Conservation (phyloP, 306 rosid species). For the Fagus sylvatica region DNA sequence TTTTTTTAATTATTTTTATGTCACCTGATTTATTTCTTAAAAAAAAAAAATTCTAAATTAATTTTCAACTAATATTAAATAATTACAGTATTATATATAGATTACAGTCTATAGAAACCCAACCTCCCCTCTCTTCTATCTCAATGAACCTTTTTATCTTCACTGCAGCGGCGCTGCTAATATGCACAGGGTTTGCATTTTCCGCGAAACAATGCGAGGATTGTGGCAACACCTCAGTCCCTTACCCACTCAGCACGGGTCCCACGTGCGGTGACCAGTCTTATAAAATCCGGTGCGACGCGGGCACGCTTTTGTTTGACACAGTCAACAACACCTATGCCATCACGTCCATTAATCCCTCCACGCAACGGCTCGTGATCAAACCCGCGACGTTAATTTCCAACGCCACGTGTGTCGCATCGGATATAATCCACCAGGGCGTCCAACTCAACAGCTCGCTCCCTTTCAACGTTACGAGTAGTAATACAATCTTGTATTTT, state of each 20-base stretch:
- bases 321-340: conserved; percentile 73
- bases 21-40: too few species aligned
- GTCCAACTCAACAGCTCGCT: conserved; percentile 50
- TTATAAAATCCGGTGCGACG: conserved; percentile 63
- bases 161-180: conserved; percentile 34
- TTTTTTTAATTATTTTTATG: too few species aligned
- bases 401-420: conserved; percentile 53
- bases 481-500: conserved; percentile 74
- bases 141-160: conserved; percentile 25
- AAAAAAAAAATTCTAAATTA: too few species aligned
- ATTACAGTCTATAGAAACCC: too few species aligned
- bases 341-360: conserved; percentile 51
- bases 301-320: conserved; percentile 48
- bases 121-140: too few species aligned
- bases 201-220: conserved; percentile 43
- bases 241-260: conserved; percentile 68
- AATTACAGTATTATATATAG: too few species aligned
- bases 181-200: conserved; percentile 17
- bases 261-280: conserved; percentile 60
- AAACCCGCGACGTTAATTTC: conserved; percentile 44
- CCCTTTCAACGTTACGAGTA: conserved; percentile 80
- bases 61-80: too few species aligned
- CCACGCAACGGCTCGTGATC: conserved; percentile 58
- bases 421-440: conserved; percentile 57
- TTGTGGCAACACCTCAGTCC: conserved; percentile 65